Percentiles rank a stretch among this genome's conserved stretches.
phyloP scores from a whole-genome alignment of 495 filamentous ascomycete species.

The Aspergillus leporis region DNA sequence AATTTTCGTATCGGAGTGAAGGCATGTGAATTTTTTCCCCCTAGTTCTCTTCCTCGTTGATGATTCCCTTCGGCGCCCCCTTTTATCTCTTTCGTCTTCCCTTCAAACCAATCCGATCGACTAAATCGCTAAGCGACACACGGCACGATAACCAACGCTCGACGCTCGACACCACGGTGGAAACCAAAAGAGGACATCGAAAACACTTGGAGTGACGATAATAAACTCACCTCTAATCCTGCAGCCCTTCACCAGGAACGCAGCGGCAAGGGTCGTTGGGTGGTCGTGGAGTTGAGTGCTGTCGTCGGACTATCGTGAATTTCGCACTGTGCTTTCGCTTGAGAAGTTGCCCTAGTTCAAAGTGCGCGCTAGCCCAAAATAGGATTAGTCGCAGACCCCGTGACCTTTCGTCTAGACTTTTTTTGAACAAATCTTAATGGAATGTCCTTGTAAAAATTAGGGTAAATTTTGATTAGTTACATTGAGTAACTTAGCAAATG shows the following conservation, averaged over 20 bases:
- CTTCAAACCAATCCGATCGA: constrained; percentile 2
- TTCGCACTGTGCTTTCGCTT: constrained; percentile 52
- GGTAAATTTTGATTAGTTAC: too few relatives aligned
- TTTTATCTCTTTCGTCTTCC: neutral
- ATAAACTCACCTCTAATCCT: constrained; percentile 49
- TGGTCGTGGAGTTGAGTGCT: constrained; percentile 42
- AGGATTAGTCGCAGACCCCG: constrained; percentile 18
- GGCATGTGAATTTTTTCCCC: neutral
- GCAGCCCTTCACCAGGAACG: constrained; percentile 53
- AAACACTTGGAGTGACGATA: constrained; percentile 16
- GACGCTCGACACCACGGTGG: constrained; percentile 24
- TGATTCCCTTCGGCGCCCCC: neutral
- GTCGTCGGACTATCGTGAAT: constrained; percentile 46
- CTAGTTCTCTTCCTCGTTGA: neutral
- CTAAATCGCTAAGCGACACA: constrained; percentile 2
- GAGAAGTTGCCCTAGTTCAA: constrained; percentile 43
- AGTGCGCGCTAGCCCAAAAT: constrained; percentile 25
- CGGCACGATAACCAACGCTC: constrained; percentile 19
- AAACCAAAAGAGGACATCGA: constrained; percentile 20
- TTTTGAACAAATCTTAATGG: neutral
- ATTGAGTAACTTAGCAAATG: too few relatives aligned
- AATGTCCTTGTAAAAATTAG: neutral
- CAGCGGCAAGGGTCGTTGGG: constrained; percentile 46
- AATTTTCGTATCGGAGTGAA: neutral
- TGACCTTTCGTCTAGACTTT: constrained; percentile 21